phyloP scores from a whole-genome alignment of 2,329 filamentous ascomycete genomes.

The Zymoseptoria pseudotritici region DNA sequence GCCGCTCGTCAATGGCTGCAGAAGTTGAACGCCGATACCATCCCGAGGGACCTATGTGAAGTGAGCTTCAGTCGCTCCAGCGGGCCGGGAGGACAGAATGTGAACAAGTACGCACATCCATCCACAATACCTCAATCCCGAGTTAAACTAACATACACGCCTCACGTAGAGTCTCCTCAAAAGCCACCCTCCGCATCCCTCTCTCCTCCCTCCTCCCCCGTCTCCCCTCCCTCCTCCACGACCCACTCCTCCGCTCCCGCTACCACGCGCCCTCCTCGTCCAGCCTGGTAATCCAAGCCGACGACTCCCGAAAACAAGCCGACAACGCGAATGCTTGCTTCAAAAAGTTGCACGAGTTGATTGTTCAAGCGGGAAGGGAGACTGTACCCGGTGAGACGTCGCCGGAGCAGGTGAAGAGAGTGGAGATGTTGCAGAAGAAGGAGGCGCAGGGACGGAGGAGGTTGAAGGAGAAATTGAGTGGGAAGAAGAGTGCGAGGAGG shows the following conservation, averaged over 20 bases:
- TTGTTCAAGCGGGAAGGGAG: slow-evolving; percentile 44
- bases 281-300: slow-evolving; percentile 54
- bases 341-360: slow-evolving; percentile 48
- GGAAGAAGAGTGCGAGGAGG: slow-evolving; percentile 52
- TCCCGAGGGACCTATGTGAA: slow-evolving; percentile 50
- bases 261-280: slow-evolving; percentile 49
- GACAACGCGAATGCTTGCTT: slow-evolving; percentile 55
- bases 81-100: slow-evolving; percentile 60
- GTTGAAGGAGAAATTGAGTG: slow-evolving; percentile 54
- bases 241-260: slow-evolving; percentile 44
- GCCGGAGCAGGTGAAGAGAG: slow-evolving; percentile 46
- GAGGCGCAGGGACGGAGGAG: slow-evolving; percentile 52
- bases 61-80: slow-evolving; percentile 57
- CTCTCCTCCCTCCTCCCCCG: slow-evolving; percentile 46
- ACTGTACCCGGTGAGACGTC: slow-evolving; percentile 55
- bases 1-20: slow-evolving; percentile 52
- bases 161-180: slow-evolving; percentile 53
- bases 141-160: not conserved
- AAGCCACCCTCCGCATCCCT: slow-evolving; percentile 55
- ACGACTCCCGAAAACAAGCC: slow-evolving; percentile 55
- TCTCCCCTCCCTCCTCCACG: slow-evolving; percentile 49
- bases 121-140: not conserved
- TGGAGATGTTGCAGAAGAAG: slow-evolving; percentile 49
- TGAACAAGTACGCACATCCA: slow-evolving; percentile 52
- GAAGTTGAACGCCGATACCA: slow-evolving; percentile 45